phyloP scores from a whole-genome alignment of 306 rosid genomes.

The Rosa multiflora region DNA sequence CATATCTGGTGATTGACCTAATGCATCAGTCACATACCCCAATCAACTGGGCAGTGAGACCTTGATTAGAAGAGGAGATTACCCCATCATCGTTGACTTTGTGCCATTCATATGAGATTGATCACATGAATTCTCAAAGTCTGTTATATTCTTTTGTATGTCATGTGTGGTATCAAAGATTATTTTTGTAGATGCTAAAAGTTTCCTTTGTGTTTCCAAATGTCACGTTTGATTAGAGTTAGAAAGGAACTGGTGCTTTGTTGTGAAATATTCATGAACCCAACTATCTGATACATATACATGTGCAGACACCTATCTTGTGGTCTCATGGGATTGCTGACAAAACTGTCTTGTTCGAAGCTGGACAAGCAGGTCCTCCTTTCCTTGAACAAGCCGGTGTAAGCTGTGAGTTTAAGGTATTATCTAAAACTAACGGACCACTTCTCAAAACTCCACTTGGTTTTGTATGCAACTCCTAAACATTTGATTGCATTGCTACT shows the following conservation, averaged over 20 bases:
- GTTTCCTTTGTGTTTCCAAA: background rate
- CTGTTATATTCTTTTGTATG: background rate
- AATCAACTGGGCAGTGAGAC: background rate
- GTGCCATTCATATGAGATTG: no score
- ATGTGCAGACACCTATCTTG: slow-evolving; percentile 60
- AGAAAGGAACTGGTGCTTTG: background rate
- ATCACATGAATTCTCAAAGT: no score
- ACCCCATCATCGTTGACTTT: no score
- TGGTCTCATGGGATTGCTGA: slow-evolving; percentile 81
- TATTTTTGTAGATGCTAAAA: background rate
- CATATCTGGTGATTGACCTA: background rate
- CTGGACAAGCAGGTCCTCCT: slow-evolving; percentile 82
- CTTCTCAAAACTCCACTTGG: slow-evolving; percentile 2
- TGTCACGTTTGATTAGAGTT: background rate
- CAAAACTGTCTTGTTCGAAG: slow-evolving; percentile 64
- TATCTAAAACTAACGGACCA: slow-evolving; percentile 15
- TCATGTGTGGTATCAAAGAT: background rate
- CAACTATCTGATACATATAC: slow-evolving; percentile 13
- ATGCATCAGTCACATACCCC: background rate
- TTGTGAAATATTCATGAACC: background rate
- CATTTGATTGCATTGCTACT: background rate
- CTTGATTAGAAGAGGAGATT: background rate
- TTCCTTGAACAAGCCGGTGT: slow-evolving; percentile 62
- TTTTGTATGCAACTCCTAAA: slow-evolving; percentile 14
- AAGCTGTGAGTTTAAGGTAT: slow-evolving; percentile 69